Base-by-base conservation (phyloP, 257 asterid genomes). In the Cynanchum wilfordii region DNA sequence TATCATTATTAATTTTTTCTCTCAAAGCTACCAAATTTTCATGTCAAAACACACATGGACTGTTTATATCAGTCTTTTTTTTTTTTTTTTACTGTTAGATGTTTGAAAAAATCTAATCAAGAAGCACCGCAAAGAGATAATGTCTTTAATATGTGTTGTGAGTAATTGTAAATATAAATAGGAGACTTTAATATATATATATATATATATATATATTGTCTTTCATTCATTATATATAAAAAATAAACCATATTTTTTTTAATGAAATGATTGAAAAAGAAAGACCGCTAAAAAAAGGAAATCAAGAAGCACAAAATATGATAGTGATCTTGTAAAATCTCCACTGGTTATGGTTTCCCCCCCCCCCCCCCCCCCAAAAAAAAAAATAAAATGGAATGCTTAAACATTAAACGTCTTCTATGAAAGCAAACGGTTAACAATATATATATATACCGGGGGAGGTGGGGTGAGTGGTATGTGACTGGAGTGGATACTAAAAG, bases 401-500 rank as follows among this genome's bases (percentile, higher is more conserved):
- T 9, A 58, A 38, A 7, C 36, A 33, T 33, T 33, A 38, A 52
- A 38, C 71, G 25, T 10, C 56, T 10, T 27, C 8, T 7, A 33
- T 16, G 62, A 29, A 50, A 62, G 29, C 36, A 25, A 72, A 24
- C n/a, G n/a, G n/a, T n/a, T n/a, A n/a, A n/a, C n/a, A n/a, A n/a
- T n/a, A n/a, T n/a, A n/a, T n/a, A n/a, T n/a, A n/a, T n/a, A n/a
- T n/a, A n/a, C n/a, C n/a, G n/a, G 38, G 38, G 38, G 38, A 3
- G 38, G 38, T 30, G n/a, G n/a, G n/a, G n/a, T n/a, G n/a, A n/a
- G n/a, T n/a, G n/a, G n/a, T n/a, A n/a, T n/a, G n/a, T 30, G 2
- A 78, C 51, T 71, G 51, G 4, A 78, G 29, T 71, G 44, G 72
- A 69, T 56, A 68, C 54, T 65, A 65, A 65, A 73, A 54, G 54